These are phyloP conservation scores for Rubia tinctorum DNA, from an alignment of 305 asterid species.

Conservation along the genomic window DNA sequence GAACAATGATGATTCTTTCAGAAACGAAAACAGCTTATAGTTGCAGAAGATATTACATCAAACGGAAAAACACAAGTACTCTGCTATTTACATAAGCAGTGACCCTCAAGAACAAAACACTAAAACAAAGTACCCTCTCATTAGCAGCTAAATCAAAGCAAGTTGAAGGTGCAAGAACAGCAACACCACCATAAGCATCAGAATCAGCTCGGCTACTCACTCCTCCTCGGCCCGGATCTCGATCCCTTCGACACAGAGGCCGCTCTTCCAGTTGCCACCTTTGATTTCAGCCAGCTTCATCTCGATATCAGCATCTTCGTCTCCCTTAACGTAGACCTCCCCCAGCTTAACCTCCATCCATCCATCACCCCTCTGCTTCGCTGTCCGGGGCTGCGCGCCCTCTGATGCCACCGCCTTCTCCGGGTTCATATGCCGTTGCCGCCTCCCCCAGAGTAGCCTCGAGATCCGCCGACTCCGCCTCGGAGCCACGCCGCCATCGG, in stretches of 20 bases:
- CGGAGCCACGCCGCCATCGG: constrained; percentile 27
- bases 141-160: background rate
- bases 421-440: constrained; percentile 10
- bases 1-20: no score
- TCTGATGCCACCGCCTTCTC: constrained; percentile 17
- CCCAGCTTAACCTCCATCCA: constrained; percentile 86
- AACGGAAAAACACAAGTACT: background rate
- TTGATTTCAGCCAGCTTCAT: constrained; percentile 44
- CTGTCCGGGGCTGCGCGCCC: constrained; percentile 12
- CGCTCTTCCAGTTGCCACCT: constrained; percentile 61
- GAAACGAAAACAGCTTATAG: no score
- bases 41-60: background rate
- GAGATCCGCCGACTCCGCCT: constrained; percentile 25
- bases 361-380: constrained; percentile 50
- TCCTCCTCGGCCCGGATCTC: constrained; percentile 66
- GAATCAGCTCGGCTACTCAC: background rate
- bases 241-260: constrained; percentile 65
- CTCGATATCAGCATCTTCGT: constrained; percentile 44
- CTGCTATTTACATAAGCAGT: background rate
- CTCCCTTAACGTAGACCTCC: constrained; percentile 42
- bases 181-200: background rate
- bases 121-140: background rate
- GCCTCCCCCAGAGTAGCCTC: constrained; percentile 24
- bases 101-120: background rate
- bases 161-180: background rate